Conservation (phyloP, 2,329 filamentous ascomycete species). For the Huntiella savannae region DNA sequence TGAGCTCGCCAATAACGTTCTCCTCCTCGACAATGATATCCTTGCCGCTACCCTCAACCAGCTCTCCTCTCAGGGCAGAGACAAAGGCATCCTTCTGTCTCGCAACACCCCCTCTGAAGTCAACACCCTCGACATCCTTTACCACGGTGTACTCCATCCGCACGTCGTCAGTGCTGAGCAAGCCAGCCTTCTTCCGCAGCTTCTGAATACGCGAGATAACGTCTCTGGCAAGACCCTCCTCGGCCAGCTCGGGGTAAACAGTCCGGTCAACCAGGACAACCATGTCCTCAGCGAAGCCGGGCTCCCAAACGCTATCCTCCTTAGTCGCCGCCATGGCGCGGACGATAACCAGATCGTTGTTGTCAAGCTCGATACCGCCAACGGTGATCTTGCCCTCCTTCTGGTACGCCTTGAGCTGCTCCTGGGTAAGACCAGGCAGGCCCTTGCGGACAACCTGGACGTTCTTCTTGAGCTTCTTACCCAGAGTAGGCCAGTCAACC, state of each 20-base stretch:
- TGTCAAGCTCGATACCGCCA: slow-evolving; percentile 65
- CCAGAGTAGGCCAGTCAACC: slow-evolving; percentile 72
- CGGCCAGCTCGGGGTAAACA: slow-evolving; percentile 65
- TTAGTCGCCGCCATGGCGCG: slow-evolving; percentile 10
- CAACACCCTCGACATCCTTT: slow-evolving; percentile 58
- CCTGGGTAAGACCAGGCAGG: slow-evolving; percentile 51
- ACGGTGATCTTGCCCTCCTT: slow-evolving; percentile 56
- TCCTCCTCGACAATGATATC: slow-evolving; percentile 59
- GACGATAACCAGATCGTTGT: slow-evolving; percentile 51
- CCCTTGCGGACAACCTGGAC: slow-evolving; percentile 70
- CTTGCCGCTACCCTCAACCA: slow-evolving; percentile 30
- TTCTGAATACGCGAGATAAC: slow-evolving; percentile 86
- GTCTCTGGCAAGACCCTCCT: slow-evolving; percentile 78
- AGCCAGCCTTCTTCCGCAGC: slow-evolving; percentile 78
- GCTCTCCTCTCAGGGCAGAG: slow-evolving; percentile 56
- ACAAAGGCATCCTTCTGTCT: slow-evolving; percentile 50
- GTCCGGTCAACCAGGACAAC: slow-evolving; percentile 76
- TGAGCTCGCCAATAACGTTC: slow-evolving; percentile 70
- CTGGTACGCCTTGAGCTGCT: slow-evolving; percentile 65
- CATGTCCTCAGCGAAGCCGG: slow-evolving; percentile 25
- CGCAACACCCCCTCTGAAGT: slow-evolving; percentile 49
- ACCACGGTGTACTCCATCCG: slow-evolving; percentile 83
- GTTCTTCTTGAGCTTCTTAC: slow-evolving; percentile 86
- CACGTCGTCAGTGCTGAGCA: slow-evolving; percentile 83
- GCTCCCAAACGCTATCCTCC: slow-evolving; percentile 13